Base-by-base conservation (phyloP, 2,329 filamentous ascomycete genomes). In the Alternaria gansuensis region DNA sequence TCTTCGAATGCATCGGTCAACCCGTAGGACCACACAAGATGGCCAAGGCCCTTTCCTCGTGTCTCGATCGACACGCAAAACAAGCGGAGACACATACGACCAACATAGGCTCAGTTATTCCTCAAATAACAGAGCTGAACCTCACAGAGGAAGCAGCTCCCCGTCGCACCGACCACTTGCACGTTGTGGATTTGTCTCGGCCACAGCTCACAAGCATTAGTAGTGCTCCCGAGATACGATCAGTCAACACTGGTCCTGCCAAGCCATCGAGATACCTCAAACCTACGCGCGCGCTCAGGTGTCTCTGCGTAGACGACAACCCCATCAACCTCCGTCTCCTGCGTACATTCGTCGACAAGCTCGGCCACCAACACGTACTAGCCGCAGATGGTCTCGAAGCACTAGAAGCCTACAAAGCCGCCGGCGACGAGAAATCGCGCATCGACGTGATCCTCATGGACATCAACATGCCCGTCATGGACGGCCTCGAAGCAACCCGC, bases 291-390 rank as follows among this genome's bases (percentile, higher is more conserved):
- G 59, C 71, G 1, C 55, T 77, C 13, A 68, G 74, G 39, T 73
- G 77, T 34, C 67, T 79, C 11, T 73, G 75, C 9, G 77, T 78
- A 3, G 77, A 79, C 37, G 77, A 79, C 62, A 79, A 79, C 33
- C 71, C 75, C 0, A 77, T 79, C 66, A 79, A 79, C 51, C 71
- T 79, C 4, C 71, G 70, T 0, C 68, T 79, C 2, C 66, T 79
- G 1, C 69, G 67, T 0, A 77, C 74, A 3, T 76, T 78, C 36
- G 66, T 77, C 23, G 66, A 74, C 31, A 78, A 77, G 54, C 65
- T 77, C 1, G 67, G 68, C 5, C 75, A 77, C 49, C 62, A 64
- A 3, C 72, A 76, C 53, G 63, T 66, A 3, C 72, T 77, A 8
- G 76, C 75, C 1, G 67, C 64, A 37, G 73, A 78, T 28, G 77